Evolutionary conservation across 345 rosid genomes (phyloP).

Genomic region (Gynandropsis gynandra): DNA sequence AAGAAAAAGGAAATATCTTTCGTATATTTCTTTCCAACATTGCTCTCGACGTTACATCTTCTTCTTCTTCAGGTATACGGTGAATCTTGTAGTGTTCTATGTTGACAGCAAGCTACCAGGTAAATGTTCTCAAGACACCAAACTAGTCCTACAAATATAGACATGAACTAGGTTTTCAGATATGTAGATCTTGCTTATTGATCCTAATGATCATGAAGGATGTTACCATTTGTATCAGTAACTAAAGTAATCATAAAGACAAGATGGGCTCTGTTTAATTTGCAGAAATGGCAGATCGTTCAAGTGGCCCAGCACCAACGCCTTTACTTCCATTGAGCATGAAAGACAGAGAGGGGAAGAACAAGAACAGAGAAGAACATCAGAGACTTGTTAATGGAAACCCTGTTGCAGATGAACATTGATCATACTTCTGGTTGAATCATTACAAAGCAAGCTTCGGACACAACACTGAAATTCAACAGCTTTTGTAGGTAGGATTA

Average conservation of each 20-base stretch:
- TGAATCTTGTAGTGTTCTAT: constrained; percentile 56
- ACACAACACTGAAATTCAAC: no score
- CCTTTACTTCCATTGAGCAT: constrained; percentile 45
- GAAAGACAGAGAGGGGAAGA: constrained; percentile 46
- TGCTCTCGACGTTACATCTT: not conserved
- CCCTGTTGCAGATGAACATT: constrained; percentile 18
- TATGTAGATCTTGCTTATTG: no score
- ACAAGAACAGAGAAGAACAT: constrained; percentile 56
- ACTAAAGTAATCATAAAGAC: not conserved
- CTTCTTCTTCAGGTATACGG: constrained; percentile 61
- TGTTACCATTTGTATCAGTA: no score
- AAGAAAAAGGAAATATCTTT: not conserved
- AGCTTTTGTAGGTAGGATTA: no score
- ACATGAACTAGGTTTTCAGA: no score
- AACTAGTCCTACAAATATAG: not conserved
- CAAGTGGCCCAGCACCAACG: constrained; percentile 33
- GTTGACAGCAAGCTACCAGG: constrained; percentile 73
- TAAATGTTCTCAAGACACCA: constrained; percentile 19
- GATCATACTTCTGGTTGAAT: no score
- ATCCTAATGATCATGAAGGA: no score
- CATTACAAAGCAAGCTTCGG: no score
- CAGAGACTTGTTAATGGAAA: constrained; percentile 51
- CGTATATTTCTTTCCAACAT: not conserved
- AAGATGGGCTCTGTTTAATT: not conserved
- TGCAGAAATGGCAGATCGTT: constrained; percentile 69